phyloP scores from a whole-genome alignment of 306 rosid species.

The Lithocarpus polystachyus region DNA sequence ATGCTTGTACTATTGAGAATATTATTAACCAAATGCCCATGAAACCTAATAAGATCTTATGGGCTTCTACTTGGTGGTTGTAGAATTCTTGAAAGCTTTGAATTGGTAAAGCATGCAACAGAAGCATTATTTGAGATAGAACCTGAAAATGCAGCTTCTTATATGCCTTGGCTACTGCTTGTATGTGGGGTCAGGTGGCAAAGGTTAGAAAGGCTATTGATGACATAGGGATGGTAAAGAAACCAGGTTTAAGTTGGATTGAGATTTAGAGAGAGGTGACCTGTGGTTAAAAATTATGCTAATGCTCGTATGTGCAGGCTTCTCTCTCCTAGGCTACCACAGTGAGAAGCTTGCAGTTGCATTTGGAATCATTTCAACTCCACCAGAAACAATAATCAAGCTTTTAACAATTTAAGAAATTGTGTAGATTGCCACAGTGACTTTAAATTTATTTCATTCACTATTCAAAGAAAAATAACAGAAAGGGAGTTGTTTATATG shows the following conservation, averaged over 20 bases:
- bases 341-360: constrained; percentile 73
- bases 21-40: constrained; percentile 51
- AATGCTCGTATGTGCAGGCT: constrained; percentile 55
- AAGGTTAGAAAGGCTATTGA: no score
- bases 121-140: no score
- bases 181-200: no score
- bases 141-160: no score
- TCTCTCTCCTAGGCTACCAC: constrained; percentile 67
- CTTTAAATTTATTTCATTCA: constrained; percentile 54
- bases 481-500: constrained; percentile 48
- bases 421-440: constrained; percentile 69
- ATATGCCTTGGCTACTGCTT: no score
- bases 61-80: constrained; percentile 71
- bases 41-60: constrained; percentile 62
- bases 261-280: no score
- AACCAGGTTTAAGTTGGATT: no score
- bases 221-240: no score
- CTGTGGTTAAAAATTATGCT: constrained; percentile 59
- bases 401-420: constrained; percentile 64
- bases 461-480: constrained; percentile 39
- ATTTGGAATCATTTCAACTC: constrained; percentile 65
- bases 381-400: constrained; percentile 50
- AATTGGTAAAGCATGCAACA: no score
- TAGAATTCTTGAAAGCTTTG: no score
- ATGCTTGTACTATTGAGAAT: constrained; percentile 12